These are phyloP conservation scores for Nemania sp. DNA, from an alignment of 2,329 filamentous ascomycete genomes.

Conservation along the genomic window DNA sequence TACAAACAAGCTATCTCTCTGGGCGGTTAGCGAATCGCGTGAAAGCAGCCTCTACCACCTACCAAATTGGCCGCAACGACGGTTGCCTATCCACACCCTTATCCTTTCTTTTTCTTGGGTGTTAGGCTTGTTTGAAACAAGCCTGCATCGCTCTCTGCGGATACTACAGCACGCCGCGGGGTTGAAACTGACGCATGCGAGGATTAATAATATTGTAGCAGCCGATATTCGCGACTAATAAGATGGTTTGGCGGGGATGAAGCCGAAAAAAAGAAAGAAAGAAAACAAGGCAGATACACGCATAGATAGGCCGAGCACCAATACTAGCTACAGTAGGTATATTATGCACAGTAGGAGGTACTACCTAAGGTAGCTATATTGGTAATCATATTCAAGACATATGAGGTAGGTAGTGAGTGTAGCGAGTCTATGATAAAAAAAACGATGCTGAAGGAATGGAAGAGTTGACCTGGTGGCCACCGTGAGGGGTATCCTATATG, in stretches of 20 bases:
- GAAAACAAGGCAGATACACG: background rate
- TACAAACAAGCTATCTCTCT: slow-evolving; percentile 16
- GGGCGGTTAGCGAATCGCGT: slow-evolving; percentile 23
- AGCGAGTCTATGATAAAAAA: too few species aligned
- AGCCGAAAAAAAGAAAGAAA: background rate
- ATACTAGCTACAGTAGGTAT: background rate
- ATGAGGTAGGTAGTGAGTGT: too few species aligned
- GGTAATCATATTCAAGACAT: too few species aligned
- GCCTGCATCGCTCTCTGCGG: slow-evolving; percentile 7
- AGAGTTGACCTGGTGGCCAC: too few species aligned
- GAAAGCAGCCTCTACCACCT: slow-evolving; percentile 20
- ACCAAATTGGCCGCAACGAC: slow-evolving; percentile 21
- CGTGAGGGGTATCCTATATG: too few species aligned
- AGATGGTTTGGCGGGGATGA: background rate
- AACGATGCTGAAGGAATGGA: too few species aligned
- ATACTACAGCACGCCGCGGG: slow-evolving; percentile 13
- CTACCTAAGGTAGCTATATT: too few species aligned
- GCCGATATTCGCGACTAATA: slow-evolving; percentile 35
- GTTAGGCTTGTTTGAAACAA: slow-evolving; percentile 30
- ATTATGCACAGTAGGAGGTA: too few species aligned
- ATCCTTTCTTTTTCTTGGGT: slow-evolving; percentile 6
- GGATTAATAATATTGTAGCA: slow-evolving; percentile 14
- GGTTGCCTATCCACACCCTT: slow-evolving; percentile 22
- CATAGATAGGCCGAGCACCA: background rate
- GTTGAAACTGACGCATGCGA: background rate